Evolutionary conservation across 1,139 yeast genomes (phyloP).

Genomic region (Kluyveromyces marxianus): DNA sequence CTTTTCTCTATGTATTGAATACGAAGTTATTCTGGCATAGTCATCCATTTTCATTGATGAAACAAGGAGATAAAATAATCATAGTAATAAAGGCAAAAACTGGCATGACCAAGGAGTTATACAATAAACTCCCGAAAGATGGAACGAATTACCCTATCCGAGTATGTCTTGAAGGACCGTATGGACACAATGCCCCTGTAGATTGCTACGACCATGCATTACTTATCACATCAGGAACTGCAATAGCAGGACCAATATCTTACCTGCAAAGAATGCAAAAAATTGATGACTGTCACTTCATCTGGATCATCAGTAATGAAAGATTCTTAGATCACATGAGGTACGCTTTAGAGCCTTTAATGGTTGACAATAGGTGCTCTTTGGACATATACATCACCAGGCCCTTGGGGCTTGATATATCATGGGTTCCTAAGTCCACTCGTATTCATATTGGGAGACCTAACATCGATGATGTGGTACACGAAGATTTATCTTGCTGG

Average conservation of each 20-base stretch:
- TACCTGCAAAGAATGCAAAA: conserved; percentile 6
- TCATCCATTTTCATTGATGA: conserved; percentile 62
- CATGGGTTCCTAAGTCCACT: conserved; percentile 3
- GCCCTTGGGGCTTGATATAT: background rate
- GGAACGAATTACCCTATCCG: conserved; percentile 10
- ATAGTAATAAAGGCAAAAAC: conserved; percentile 26
- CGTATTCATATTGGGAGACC: conserved; percentile 6
- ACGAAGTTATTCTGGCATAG: conserved; percentile 54
- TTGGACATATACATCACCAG: conserved; percentile 8
- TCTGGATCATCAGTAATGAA: conserved; percentile 10
- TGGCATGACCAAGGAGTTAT: conserved; percentile 18
- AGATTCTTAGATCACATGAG: conserved; percentile 3
- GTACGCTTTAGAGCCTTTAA: background rate
- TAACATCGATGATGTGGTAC: conserved; percentile 2
- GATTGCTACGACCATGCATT: conserved; percentile 4
- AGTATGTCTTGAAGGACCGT: conserved; percentile 57
- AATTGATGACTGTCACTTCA: conserved; percentile 3
- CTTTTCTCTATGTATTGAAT: conserved; percentile 21
- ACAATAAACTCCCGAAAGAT: conserved; percentile 6
- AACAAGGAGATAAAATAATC: conserved; percentile 22
- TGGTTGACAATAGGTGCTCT: background rate
- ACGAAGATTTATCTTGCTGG: conserved; percentile 3
- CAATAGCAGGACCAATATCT: conserved; percentile 9
- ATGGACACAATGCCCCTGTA: conserved; percentile 46
- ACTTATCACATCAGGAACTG: conserved; percentile 9